Percentiles rank a stretch among this genome's conserved stretches.
Conservation (phyloP, 1,284 basidiomycete genomes). For the Lignosus rhinocerotis region DNA sequence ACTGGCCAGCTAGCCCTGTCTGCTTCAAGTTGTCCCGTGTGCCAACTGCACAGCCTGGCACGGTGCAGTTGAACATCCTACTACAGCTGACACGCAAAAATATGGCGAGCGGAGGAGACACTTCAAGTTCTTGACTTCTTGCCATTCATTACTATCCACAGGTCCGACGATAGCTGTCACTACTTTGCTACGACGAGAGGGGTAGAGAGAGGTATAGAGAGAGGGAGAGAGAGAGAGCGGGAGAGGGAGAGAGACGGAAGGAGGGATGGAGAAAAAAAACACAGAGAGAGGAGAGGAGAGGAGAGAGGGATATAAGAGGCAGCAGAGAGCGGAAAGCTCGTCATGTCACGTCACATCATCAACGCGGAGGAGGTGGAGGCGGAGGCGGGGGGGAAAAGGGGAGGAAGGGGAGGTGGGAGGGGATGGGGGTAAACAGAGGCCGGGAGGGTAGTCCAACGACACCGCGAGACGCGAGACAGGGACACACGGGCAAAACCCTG, state of each 20-base stretch:
- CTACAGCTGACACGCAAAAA: too few species aligned
- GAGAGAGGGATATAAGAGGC: not conserved
- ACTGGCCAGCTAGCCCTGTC: too few species aligned
- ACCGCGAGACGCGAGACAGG: too few species aligned
- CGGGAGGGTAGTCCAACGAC: too few species aligned
- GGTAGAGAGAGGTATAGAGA: not conserved
- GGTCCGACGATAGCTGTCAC: not conserved
- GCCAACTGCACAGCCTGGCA: too few species aligned
- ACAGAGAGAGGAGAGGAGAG: not conserved
- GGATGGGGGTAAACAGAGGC: too few species aligned
- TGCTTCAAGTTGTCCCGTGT: too few species aligned
- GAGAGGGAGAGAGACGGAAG: not conserved
- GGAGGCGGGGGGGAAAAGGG: too few species aligned
- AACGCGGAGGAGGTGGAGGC: not conserved
- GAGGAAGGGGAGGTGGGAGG: too few species aligned
- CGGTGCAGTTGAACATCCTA: too few species aligned
- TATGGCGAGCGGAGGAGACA: not conserved
- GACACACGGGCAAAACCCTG: too few species aligned
- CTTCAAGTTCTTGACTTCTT: slow-evolving; percentile 10
- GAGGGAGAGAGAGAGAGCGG: not conserved
- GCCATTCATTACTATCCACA: slow-evolving; percentile 18
- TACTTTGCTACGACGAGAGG: slow-evolving; percentile 1
- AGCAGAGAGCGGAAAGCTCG: not conserved
- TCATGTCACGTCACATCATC: not conserved
- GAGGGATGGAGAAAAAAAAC: not conserved